Percentiles rank a stretch among this genome's conserved stretches.
Evolutionary conservation across 768 basidiomycete species (phyloP).

Genomic region (Dacryopinax primogenitus): DNA sequence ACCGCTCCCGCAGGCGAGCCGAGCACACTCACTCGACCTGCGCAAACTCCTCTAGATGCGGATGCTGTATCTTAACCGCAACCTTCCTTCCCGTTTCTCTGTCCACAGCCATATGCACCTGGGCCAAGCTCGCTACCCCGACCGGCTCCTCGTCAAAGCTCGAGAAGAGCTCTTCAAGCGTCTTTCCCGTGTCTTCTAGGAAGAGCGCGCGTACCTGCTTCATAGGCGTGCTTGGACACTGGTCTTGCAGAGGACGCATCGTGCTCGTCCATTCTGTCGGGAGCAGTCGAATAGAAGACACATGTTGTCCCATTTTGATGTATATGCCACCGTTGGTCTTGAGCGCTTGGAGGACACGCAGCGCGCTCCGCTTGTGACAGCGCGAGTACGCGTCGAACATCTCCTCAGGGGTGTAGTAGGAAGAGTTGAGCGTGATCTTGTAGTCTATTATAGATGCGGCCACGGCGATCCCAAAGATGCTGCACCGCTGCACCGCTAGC

Average conservation of each 20-base stretch:
- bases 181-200: constrained; percentile 58
- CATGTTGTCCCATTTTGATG: constrained; percentile 83
- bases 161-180: constrained; percentile 63
- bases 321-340: constrained; percentile 83
- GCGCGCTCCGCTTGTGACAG: constrained; percentile 76
- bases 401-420: constrained; percentile 41
- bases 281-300: constrained; percentile 48
- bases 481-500: constrained; percentile 66
- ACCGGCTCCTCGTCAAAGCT: constrained; percentile 80
- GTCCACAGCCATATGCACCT: constrained; percentile 78
- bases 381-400: constrained; percentile 46
- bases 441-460: constrained; percentile 55
- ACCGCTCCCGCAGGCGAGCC: constrained; percentile 49
- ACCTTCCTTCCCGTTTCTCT: constrained; percentile 58
- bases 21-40: constrained; percentile 79
- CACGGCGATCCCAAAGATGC: constrained; percentile 59
- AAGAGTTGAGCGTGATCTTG: constrained; percentile 49
- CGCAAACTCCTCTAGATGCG: constrained; percentile 82
- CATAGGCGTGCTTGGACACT: constrained; percentile 79
- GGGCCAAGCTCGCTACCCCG: constrained; percentile 90
- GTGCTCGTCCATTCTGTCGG: constrained; percentile 51
- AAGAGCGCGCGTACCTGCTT: constrained; percentile 66
- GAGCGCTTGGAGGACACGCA: constrained; percentile 65
- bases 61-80: constrained; percentile 86
- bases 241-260: constrained; percentile 67